A percentile compares a stretch with the other conserved stretches of the same genome.
Conservation (phyloP, 1,284 basidiomycete genomes). For the Cutaneotrichosporon mucoides region DNA sequence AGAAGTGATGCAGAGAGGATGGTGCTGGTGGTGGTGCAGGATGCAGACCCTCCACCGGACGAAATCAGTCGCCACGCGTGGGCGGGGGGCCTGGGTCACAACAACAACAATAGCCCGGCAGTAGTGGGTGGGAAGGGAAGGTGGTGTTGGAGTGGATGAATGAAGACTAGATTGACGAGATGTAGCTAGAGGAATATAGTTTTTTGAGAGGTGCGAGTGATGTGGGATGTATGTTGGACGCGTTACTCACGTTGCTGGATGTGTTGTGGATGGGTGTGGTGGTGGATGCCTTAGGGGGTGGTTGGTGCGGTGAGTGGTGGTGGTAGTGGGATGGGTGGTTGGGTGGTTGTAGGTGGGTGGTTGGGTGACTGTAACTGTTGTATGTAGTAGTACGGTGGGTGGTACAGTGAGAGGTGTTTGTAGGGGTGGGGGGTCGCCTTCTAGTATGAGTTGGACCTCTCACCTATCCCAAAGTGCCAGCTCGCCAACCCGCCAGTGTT, state of each 20-base stretch:
- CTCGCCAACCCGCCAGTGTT: too few relatives aligned
- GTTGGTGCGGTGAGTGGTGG: too few relatives aligned
- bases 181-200: neutral
- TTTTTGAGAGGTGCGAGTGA: neutral
- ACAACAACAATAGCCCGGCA: neutral
- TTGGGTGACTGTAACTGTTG: neutral
- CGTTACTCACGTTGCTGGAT: constrained; percentile 3
- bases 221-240: neutral
- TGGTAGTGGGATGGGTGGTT: too few relatives aligned
- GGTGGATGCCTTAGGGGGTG: constrained; percentile 3
- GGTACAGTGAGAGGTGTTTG: neutral
- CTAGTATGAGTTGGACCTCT: too few relatives aligned
- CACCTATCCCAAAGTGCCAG: too few relatives aligned
- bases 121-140: neutral
- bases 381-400: neutral
- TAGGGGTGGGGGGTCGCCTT: too few relatives aligned
- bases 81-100: neutral
- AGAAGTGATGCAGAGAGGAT: neutral
- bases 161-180: neutral
- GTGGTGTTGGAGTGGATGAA: neutral
- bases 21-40: neutral
- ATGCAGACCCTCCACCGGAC: constrained; percentile 6
- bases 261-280: constrained; percentile 6
- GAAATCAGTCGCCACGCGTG: constrained; percentile 7
- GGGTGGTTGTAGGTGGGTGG: too few relatives aligned